phyloP scores from a whole-genome alignment of 495 filamentous ascomycete species.

The Neurospora discreta region DNA sequence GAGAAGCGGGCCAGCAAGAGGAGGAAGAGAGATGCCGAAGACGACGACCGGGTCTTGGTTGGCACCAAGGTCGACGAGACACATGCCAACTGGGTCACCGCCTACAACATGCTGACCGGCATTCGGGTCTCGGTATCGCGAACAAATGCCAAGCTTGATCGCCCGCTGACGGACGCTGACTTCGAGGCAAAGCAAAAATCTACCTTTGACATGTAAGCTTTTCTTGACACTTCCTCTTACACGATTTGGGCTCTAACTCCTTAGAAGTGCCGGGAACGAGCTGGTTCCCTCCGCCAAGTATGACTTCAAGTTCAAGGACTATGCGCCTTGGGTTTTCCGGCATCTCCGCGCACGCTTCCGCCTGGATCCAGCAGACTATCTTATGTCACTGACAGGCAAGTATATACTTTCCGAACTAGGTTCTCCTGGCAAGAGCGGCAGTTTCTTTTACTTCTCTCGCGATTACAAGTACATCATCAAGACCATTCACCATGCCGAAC shows the following conservation, averaged over 20 bases:
- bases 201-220: slow-evolving; percentile 79
- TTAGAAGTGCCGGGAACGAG: slow-evolving; percentile 77
- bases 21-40: slow-evolving; percentile 73
- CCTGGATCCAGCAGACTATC: slow-evolving; percentile 92
- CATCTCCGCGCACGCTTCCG: slow-evolving; percentile 80
- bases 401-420: slow-evolving; percentile 97
- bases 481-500: slow-evolving; percentile 94
- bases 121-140: slow-evolving; percentile 95
- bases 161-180: slow-evolving; percentile 76
- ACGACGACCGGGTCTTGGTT: slow-evolving; percentile 90
- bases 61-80: slow-evolving; percentile 96
- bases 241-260: slow-evolving; percentile 4
- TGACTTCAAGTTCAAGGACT: slow-evolving; percentile 99
- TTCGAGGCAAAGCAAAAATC: slow-evolving; percentile 93
- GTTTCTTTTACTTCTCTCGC: slow-evolving; percentile 98
- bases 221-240: background rate
- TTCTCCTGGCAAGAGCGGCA: slow-evolving; percentile 95
- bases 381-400: slow-evolving; percentile 97
- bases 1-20: slow-evolving; percentile 79
- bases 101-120: slow-evolving; percentile 99
- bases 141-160: slow-evolving; percentile 93
- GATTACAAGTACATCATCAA: slow-evolving; percentile 99
- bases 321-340: slow-evolving; percentile 97
- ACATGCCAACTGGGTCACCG: slow-evolving; percentile 95
- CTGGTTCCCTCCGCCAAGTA: slow-evolving; percentile 97